Evolutionary conservation across 2,329 filamentous ascomycete genomes (phyloP).

Genomic region (Harringtonia aguacate): DNA sequence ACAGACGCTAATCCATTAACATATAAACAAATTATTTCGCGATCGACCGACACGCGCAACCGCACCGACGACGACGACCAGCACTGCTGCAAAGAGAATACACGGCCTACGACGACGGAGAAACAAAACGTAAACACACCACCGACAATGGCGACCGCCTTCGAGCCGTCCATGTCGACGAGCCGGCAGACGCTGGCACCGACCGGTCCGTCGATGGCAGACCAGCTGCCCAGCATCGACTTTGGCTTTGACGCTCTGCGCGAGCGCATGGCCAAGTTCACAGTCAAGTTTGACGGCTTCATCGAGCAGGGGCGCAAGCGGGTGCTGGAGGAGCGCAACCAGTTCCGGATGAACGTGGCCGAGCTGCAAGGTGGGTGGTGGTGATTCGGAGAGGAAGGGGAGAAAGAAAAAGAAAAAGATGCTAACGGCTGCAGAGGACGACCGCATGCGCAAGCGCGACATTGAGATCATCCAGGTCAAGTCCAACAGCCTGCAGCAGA

Average conservation of each 20-base stretch:
- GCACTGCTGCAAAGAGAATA: slow-evolving; percentile 2
- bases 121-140: too few relatives aligned
- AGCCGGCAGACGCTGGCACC: slow-evolving; percentile 50
- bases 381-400: neutral
- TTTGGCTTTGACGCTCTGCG: slow-evolving; percentile 95
- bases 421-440: slow-evolving; percentile 56
- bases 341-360: slow-evolving; percentile 81
- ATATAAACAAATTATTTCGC: too few relatives aligned
- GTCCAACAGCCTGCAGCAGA: slow-evolving; percentile 59
- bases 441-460: slow-evolving; percentile 78
- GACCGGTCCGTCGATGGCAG: slow-evolving; percentile 51
- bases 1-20: neutral
- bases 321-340: slow-evolving; percentile 85
- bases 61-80: too few relatives aligned
- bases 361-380: slow-evolving; percentile 67
- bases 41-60: too few relatives aligned
- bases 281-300: slow-evolving; percentile 79
- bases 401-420: neutral
- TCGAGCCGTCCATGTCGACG: slow-evolving; percentile 59
- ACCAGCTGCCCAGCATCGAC: slow-evolving; percentile 77
- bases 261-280: slow-evolving; percentile 91
- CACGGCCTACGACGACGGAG: neutral
- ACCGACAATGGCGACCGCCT: slow-evolving; percentile 42
- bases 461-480: slow-evolving; percentile 74
- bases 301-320: slow-evolving; percentile 86